Base-by-base conservation (phyloP, 2,329 filamentous ascomycete species). In the Domatiomyces catenatus region DNA sequence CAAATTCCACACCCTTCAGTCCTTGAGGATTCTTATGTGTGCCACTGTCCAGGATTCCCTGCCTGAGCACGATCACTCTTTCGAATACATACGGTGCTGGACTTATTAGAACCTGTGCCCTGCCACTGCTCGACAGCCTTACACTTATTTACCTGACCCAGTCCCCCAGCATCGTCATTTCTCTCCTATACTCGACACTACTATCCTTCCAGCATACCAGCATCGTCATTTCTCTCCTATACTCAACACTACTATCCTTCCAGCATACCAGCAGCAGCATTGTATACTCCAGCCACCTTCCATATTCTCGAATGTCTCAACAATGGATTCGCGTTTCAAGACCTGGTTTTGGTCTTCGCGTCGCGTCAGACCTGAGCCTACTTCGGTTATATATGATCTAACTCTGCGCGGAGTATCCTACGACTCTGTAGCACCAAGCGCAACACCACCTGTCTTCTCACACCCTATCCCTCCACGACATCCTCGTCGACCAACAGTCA, bases 351-450 rank as follows among this genome's bases (percentile, higher is more conserved):
- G 48, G 20, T 17, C 39, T 43, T 44, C 15, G 20, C 48, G 48
- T 7, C 15, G 18, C 48, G 28, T 28, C n/a, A 52, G 47, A 39
- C 46, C 51, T 22, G 48, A 52, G 20, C 49, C 39, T n/a, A 28
- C 20, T 17, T 47, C 44, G 18, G 32, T 19, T 28, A 46, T 22
- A 42, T 44, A 46, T 17, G 56, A 58, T 44, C 45, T 57, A 43
- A 54, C 56, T 46, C 18, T 52, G 42, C 53, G 55, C 46, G 56
- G 51, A 46, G 48, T 54, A 12, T 46, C 56, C 12, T 55, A 54
- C 24, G 49, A 53, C 24, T 50, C 52, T 10, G 49, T 53, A 42
- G 51, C 50, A 32, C 32, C 53, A 4, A 48, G 53, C 39, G 22
- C 43, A 46, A 50, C 50, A 15, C 46, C 53, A 36, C 53, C 58